These are phyloP conservation scores for Aspergillus fijiensis DNA, from an alignment of 2,329 filamentous ascomycete species.

Conservation along the genomic window DNA sequence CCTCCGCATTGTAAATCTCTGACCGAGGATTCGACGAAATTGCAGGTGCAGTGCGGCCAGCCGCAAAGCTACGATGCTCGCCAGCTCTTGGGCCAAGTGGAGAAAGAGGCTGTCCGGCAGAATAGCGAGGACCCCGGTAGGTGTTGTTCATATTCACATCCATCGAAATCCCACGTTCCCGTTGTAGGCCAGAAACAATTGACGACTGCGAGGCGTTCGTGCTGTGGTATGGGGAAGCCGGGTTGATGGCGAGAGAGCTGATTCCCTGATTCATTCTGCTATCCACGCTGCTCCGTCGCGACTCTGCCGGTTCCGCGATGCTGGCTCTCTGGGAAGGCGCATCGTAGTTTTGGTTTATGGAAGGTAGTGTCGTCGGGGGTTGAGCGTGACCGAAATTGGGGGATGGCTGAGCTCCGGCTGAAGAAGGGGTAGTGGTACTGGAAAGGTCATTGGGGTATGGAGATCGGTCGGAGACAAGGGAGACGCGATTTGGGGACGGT, in stretches of 20 bases:
- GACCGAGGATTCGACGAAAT: conserved; percentile 51
- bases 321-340: conserved; percentile 47
- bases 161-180: conserved; percentile 43
- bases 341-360: conserved; percentile 60
- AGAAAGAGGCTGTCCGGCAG: conserved; percentile 41
- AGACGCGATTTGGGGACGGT: conserved; percentile 45
- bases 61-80: conserved; percentile 44
- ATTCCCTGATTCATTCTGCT: conserved; percentile 52
- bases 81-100: conserved; percentile 41
- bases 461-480: conserved; percentile 41
- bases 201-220: conserved; percentile 49
- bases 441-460: conserved; percentile 44
- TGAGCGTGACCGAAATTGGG: conserved; percentile 41
- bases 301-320: conserved; percentile 45
- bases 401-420: conserved; percentile 40
- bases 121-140: conserved; percentile 44
- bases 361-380: conserved; percentile 51
- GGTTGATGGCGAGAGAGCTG: conserved; percentile 48
- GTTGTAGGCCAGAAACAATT: conserved; percentile 44
- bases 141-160: conserved; percentile 37
- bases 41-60: conserved; percentile 49
- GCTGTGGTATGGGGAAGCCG: conserved; percentile 49
- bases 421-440: conserved; percentile 33
- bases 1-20: conserved; percentile 52
- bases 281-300: conserved; percentile 51